phyloP scores from a whole-genome alignment of 495 filamentous ascomycete species.

The Stereocaulon alpinum region DNA sequence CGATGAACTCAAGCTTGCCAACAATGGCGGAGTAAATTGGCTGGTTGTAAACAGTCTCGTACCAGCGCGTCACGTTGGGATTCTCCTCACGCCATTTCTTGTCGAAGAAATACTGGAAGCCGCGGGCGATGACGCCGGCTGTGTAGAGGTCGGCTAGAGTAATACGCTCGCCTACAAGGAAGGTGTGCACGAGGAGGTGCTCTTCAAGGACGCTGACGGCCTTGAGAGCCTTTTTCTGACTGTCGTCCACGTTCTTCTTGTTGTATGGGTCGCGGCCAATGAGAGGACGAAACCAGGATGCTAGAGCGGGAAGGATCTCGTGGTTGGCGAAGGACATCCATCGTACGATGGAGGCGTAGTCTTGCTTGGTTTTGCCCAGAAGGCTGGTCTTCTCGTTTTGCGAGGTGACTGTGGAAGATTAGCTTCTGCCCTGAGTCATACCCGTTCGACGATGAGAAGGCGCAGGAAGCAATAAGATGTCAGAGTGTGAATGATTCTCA shows the following conservation, averaged over 20 bases:
- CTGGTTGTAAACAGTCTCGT: slow-evolving; percentile 85
- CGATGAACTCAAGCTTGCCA: slow-evolving; percentile 62
- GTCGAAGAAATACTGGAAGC: slow-evolving; percentile 81
- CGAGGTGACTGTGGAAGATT: slow-evolving; percentile 66
- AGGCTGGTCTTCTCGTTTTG: slow-evolving; percentile 99
- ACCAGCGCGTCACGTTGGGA: slow-evolving; percentile 89
- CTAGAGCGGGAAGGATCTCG: slow-evolving; percentile 67
- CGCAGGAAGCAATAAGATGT: slow-evolving; percentile 32
- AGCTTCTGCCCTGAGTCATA: slow-evolving; percentile 22
- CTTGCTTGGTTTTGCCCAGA: slow-evolving; percentile 98
- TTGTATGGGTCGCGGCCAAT: slow-evolving; percentile 78
- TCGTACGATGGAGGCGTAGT: slow-evolving; percentile 93
- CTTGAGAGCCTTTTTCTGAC: slow-evolving; percentile 53
- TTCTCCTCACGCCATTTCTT: slow-evolving; percentile 70
- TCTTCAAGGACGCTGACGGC: slow-evolving; percentile 63
- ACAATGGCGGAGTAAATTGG: slow-evolving; percentile 74
- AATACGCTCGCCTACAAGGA: slow-evolving; percentile 93
- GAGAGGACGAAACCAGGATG: slow-evolving; percentile 82
- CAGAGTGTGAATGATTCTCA: slow-evolving; percentile 62
- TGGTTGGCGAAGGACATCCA: slow-evolving; percentile 92
- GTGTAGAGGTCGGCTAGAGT: slow-evolving; percentile 90
- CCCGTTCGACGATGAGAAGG: slow-evolving; percentile 23
- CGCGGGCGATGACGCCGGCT: slow-evolving; percentile 64
- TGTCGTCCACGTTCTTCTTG: slow-evolving; percentile 90
- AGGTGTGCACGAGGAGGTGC: slow-evolving; percentile 88